A percentile compares a stretch with the other conserved stretches of the same genome.
Conservation (phyloP, 345 rosid species). For the Balakata baccata region DNA sequence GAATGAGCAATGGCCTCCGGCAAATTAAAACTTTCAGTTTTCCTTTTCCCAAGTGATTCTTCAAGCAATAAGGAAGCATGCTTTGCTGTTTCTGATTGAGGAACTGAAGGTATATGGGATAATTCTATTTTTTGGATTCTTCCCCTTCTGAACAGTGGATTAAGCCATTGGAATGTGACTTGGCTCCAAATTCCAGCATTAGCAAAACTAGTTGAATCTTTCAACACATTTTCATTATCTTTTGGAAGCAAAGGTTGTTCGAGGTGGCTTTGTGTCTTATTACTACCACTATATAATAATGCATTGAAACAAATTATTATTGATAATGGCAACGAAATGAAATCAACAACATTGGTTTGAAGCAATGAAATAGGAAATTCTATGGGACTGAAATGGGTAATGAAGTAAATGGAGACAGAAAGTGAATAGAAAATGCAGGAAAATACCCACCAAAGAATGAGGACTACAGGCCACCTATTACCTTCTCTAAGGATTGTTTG, state of each 20-base stretch:
- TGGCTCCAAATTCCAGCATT: constrained; percentile 49
- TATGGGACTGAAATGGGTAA: constrained; percentile 23
- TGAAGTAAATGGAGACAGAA: constrained; percentile 25
- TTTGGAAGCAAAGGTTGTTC: constrained; percentile 36
- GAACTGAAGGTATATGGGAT: constrained; percentile 46
- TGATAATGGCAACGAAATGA: constrained; percentile 42
- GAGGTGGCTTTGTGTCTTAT: constrained; percentile 18
- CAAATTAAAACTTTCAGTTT: constrained; percentile 34
- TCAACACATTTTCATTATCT: constrained; percentile 12
- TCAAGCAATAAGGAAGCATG: constrained; percentile 47
- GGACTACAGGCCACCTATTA: constrained; percentile 44
- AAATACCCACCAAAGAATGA: constrained; percentile 53
- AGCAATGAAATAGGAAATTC: constrained; percentile 27
- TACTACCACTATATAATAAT: constrained; percentile 7
- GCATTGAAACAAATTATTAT: constrained; percentile 35
- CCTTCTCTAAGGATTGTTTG: constrained; percentile 16
- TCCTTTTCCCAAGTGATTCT: constrained; percentile 42
- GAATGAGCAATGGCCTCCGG: constrained; percentile 36
- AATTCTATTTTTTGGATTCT: constrained; percentile 43
- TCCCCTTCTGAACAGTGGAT: constrained; percentile 48
- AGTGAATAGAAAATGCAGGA: constrained; percentile 28
- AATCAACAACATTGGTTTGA: constrained; percentile 33
- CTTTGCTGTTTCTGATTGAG: constrained; percentile 55
- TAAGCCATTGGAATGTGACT: constrained; percentile 54
- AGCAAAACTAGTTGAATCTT: constrained; percentile 18